Base-by-base conservation (phyloP, 495 filamentous ascomycete genomes). In the Jackrogersella multiformis region DNA sequence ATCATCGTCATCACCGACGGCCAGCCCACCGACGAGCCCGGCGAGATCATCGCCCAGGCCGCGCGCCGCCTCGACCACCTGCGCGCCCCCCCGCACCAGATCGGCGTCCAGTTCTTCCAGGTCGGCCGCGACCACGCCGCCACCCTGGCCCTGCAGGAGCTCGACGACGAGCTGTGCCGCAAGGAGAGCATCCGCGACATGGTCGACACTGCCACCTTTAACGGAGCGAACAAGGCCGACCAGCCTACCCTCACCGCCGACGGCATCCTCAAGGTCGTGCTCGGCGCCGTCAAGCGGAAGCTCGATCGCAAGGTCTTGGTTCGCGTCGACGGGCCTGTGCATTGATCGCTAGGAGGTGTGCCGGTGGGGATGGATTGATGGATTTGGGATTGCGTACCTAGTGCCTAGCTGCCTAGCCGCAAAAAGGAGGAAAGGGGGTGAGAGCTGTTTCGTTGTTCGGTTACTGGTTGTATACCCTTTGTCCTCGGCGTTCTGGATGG, bases 81-180 rank as follows among this genome's bases (percentile, higher is more conserved):
- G 4, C 82, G 88, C 32, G 94, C 93, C 0, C 86, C 89, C 30
- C 84, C 92, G 21, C 91, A 92, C 83, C 95, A 99, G 79, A 81
- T 97, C 10, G 95, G 96, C 10, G 88, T 99, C 58, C 95, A 99
- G 77, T 97, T 99, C 79, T 95, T 99, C 79, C 95, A 99, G 80
- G 90, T 98, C 55, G 95, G 95, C 46, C 82, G 87, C 28, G 93
- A 97, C 70, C 66, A 75, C 4, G 78, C 68, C 0, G 95, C 93
- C 0, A 79, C 79, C 32, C 73, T 80, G 74, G 88, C 89, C 65
- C 77, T 97, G 57, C 75, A 86, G 78, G 85, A 89, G 42, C 79
- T 99, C 38, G 95, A 99, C 73, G 92, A 98, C 78, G 85, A 84
- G 15, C 76, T 98, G 28, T 83, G 77, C 7, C 81, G 81, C 55